Evolutionary conservation across 805 yeast species (phyloP), one percentile per base, ranked within the genome.

Genomic region (Yarrowia sp.): DNA sequence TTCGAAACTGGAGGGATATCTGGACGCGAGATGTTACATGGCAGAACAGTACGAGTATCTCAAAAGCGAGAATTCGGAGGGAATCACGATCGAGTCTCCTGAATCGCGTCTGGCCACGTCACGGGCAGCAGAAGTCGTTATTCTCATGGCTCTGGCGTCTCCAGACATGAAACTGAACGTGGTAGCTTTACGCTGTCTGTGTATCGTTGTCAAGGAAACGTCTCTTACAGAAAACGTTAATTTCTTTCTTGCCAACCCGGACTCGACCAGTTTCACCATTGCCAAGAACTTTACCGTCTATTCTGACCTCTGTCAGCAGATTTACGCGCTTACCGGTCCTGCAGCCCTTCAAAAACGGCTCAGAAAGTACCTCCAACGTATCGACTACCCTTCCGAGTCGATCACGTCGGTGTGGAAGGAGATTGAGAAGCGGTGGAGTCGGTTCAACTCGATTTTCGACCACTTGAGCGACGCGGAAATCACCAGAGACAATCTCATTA

Each of bases 281-380:
- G 59, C 71, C 21, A 68, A 68, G 14, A 81, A 82, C 65, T 58
- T 72, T 5, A 77, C 73, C 0, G 77, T 84, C 24, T 80, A 80
- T 44, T 67, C 69, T 10, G 77, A 79, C 3, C 76, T 89, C 51
- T 74, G 82, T 2, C 74, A 82, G 7, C 92, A 87, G 67, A 82
- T 79, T 22, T 76, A 77, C 22, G 82, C 86, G 1, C 82, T 87
- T 43, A 85, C 89, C 0, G 92, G 95, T 30, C 80, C 86, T 21
- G 85, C 87, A 30, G 92, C 96, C 0, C 79, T 88, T 36, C 92
- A 89, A 70, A 88, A 88, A 71, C 82, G 85, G 66, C 75, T 88
- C 62, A 80, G 89, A 71, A 81, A 72, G 66, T 68, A 70, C 44
- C 70, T 77, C 56, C 68, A 73, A 46, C 68, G 68, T 9, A 69